A percentile compares a stretch with the other conserved stretches of the same genome.
Evolutionary conservation across 106 monocot genomes (phyloP).

Genomic region (Narthecium ossifragum): DNA sequence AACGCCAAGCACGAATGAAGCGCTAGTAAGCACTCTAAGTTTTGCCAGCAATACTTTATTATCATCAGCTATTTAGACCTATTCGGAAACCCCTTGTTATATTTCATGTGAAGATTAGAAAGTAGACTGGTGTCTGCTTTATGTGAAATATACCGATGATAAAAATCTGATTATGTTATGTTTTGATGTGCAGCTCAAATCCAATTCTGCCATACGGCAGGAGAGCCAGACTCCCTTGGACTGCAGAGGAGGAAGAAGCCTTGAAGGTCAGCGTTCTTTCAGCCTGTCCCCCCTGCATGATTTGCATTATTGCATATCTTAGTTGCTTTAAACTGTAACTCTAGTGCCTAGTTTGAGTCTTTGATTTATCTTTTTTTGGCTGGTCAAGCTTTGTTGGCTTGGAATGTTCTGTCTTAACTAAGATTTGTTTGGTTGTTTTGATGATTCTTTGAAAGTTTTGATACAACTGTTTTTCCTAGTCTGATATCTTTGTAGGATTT

Average conservation of each 20-base stretch:
- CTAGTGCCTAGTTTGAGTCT: too few relatives aligned
- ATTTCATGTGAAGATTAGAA: not conserved
- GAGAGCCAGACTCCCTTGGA: constrained; percentile 47
- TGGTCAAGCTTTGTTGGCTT: too few relatives aligned
- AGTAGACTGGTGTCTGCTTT: not conserved
- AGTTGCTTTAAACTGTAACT: too few relatives aligned
- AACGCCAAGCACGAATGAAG: not conserved
- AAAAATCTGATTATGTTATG: not conserved
- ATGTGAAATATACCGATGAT: not conserved
- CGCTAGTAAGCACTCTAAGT: constrained; percentile 14
- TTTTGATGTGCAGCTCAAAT: constrained; percentile 37
- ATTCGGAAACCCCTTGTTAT: not conserved
- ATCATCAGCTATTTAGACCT: not conserved
- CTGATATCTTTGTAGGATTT: too few relatives aligned
- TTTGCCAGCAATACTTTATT: not conserved
- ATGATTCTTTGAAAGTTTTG: too few relatives aligned
- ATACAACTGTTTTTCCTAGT: too few relatives aligned
- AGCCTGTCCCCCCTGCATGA: too few relatives aligned
- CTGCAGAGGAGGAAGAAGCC: constrained; percentile 39
- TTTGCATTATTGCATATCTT: too few relatives aligned
- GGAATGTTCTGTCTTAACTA: too few relatives aligned
- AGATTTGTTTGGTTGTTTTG: too few relatives aligned
- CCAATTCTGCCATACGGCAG: constrained; percentile 21
- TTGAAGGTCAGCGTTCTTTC: constrained; percentile 38
- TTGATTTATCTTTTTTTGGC: too few relatives aligned